Percentiles rank a stretch among this genome's conserved stretches.
Evolutionary conservation across 768 basidiomycete genomes (phyloP).

Genomic region (Trametes cinnabarina): DNA sequence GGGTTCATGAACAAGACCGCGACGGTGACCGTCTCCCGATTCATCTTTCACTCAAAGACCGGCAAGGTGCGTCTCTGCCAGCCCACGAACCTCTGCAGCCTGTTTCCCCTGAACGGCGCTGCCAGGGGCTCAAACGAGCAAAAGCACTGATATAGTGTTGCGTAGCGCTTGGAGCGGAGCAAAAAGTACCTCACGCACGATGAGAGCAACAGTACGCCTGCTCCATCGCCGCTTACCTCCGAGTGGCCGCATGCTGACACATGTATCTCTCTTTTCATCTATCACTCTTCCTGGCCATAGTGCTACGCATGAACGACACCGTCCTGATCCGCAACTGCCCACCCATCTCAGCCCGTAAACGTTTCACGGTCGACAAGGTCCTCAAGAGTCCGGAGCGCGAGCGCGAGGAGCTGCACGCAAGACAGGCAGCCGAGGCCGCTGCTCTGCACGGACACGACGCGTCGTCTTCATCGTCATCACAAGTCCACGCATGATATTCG

Average conservation of each 20-base stretch:
- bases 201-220: constrained; percentile 59
- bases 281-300: constrained; percentile 42
- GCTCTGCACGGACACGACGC: not conserved
- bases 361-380: constrained; percentile 68
- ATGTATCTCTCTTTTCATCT: not conserved
- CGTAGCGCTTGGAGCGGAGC: constrained; percentile 66
- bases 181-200: constrained; percentile 82
- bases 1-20: constrained; percentile 84
- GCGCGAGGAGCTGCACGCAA: constrained; percentile 24
- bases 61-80: constrained; percentile 57
- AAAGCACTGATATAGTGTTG: not conserved
- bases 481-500: not conserved
- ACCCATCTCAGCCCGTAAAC: constrained; percentile 75
- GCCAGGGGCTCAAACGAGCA: not conserved
- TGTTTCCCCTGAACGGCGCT: not conserved
- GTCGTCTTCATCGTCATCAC: not conserved
- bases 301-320: constrained; percentile 62
- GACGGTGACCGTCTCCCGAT: constrained; percentile 77
- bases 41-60: constrained; percentile 67
- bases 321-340: constrained; percentile 82
- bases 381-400: constrained; percentile 67
- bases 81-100: not conserved
- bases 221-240: not conserved
- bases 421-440: constrained; percentile 17
- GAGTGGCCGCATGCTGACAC: not conserved